Percentiles rank a stretch among this genome's conserved stretches.
phyloP scores from a whole-genome alignment of 495 filamentous ascomycete genomes.

The Hypoxylon intermedium region DNA sequence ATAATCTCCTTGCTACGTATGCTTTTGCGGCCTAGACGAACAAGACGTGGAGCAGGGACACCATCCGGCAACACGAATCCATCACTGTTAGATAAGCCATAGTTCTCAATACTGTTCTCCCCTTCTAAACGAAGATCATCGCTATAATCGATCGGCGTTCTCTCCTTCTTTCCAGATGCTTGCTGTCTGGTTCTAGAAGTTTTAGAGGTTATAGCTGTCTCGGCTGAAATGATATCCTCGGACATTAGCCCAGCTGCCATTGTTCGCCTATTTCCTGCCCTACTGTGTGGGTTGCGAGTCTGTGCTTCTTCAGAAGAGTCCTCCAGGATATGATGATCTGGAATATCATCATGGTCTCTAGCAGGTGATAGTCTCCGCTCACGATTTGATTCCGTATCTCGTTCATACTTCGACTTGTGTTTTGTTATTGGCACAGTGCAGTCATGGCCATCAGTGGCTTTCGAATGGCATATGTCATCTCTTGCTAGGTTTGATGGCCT shows the following conservation, averaged over 20 bases:
- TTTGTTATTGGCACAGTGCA: neutral
- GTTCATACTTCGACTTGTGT: constrained; percentile 1
- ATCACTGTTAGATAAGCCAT: neutral
- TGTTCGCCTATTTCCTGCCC: neutral
- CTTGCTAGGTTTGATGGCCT: neutral
- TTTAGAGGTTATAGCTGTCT: neutral
- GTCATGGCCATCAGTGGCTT: neutral
- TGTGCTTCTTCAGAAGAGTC: neutral
- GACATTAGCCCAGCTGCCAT: neutral
- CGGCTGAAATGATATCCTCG: neutral
- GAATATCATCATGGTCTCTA: neutral
- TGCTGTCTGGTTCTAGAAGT: constrained; percentile 10
- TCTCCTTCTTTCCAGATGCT: constrained; percentile 10
- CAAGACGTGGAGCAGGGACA: constrained; percentile 41
- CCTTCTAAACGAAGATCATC: neutral
- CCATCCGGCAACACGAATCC: neutral
- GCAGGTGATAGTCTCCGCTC: too few species aligned
- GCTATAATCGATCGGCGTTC: neutral
- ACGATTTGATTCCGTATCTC: neutral
- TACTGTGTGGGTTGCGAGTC: neutral
- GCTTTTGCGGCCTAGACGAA: constrained; percentile 47
- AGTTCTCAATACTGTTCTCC: neutral
- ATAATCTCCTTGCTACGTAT: constrained; percentile 55
- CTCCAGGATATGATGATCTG: neutral
- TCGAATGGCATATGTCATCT: neutral